Base-by-base conservation (phyloP, 2,329 filamentous ascomycete genomes). In the Hypoxylon sp. region DNA sequence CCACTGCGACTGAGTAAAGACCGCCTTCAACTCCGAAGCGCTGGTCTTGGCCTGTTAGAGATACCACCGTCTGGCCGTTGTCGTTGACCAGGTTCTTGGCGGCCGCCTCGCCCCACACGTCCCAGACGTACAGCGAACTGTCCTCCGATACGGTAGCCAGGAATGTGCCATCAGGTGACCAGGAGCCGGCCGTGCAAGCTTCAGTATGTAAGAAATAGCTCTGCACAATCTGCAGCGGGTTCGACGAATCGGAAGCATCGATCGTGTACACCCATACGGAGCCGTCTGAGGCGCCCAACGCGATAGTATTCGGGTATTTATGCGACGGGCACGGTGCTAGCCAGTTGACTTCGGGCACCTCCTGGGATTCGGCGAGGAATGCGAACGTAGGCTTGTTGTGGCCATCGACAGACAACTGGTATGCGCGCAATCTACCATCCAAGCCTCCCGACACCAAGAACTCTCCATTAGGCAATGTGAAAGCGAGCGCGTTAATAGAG, bases 311-410 rank as follows among this genome's bases (percentile, higher is more conserved):
- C 67, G 91, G 88, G 77, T 93, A 89, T 5, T 85, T 82, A 11
- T 89, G 80, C 68, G 90, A 85, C 0, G 94, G 94, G 77, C 93
- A 97, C 0, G 93, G 82, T 0, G 85, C 81, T 35, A 98, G 81
- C 94, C 95, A 99, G 83, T 96, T 97, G 76, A 99, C 91, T 81
- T 98, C 95, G 74, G 97, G 92, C 8, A 98, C 95, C 79, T 99
- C 96, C 76, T 94, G 92, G 2, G 90, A 88, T 76, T 96, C 92
- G 61, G 87, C 92, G 7, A 97, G 80, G 75, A 92, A 92, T 48
- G 86, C 83, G 75, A 88, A 80, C 56, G 84, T 81, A 51, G 84
- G 78, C 67, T 85, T 84, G 21, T 84, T 82, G 39, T 83, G 72
- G 72, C 82, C 72, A 75, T 83, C 77, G 77, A 86, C 74, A 11